Percentiles rank a stretch among this genome's conserved stretches.
Conservation (phyloP, 116 monocot genomes). For the Posidonia oceanica region DNA sequence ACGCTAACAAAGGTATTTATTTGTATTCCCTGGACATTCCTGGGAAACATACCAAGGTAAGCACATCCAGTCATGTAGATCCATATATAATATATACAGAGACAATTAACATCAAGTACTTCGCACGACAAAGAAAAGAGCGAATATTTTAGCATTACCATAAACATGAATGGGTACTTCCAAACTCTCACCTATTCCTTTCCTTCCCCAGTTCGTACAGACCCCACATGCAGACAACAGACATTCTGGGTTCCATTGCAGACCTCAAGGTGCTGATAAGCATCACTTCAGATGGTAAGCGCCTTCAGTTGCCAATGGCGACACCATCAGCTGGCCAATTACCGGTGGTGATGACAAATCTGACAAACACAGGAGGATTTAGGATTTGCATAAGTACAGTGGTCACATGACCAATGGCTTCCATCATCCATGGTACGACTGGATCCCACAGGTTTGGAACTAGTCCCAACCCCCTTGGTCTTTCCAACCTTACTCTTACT, state of each 20-base stretch:
- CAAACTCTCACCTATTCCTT: too few relatives aligned
- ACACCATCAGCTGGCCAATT: neutral
- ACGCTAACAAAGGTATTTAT: too few relatives aligned
- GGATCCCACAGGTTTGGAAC: conserved; percentile 21
- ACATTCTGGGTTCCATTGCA: too few relatives aligned
- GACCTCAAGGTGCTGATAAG: too few relatives aligned
- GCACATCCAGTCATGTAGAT: too few relatives aligned
- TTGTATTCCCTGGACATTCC: too few relatives aligned
- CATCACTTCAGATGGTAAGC: too few relatives aligned
- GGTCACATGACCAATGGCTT: conserved; percentile 53
- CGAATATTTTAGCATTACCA: neutral
- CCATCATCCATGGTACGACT: conserved; percentile 24
- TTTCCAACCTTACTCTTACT: conserved; percentile 45
- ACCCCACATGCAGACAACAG: too few relatives aligned
- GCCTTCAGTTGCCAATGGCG: too few relatives aligned
- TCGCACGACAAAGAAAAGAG: too few relatives aligned
- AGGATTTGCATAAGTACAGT: conserved; percentile 49
- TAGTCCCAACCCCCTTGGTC: conserved; percentile 19
- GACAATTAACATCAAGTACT: neutral
- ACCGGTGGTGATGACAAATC: conserved; percentile 15
- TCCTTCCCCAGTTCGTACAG: too few relatives aligned
- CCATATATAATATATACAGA: neutral
- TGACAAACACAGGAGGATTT: conserved; percentile 26
- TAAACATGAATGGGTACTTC: neutral
- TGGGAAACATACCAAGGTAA: too few relatives aligned